Evolutionary conservation across 805 yeast genomes (phyloP).

Genomic region (Cephaloascus albidus): DNA sequence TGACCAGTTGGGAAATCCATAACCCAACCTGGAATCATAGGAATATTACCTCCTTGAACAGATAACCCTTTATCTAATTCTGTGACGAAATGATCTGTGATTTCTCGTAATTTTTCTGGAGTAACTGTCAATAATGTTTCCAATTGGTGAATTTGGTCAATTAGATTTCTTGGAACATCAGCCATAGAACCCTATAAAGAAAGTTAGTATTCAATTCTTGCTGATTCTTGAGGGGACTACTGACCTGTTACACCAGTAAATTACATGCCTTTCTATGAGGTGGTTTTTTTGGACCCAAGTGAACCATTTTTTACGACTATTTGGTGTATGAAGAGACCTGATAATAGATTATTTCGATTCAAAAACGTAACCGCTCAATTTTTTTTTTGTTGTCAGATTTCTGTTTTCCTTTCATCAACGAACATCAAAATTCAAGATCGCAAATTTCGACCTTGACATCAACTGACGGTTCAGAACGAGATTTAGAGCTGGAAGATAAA

Average conservation of each 20-base stretch:
- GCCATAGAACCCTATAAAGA: conserved; percentile 45
- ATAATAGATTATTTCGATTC: too few species aligned
- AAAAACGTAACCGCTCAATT: not conserved
- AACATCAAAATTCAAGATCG: too few species aligned
- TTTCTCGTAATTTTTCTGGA: conserved; percentile 47
- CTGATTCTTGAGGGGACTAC: too few species aligned
- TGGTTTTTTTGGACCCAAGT: conserved; percentile 76
- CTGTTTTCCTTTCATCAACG: too few species aligned
- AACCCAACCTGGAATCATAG: conserved; percentile 98
- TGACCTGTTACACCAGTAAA: too few species aligned
- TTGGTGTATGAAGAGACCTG: too few species aligned
- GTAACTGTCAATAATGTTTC: conserved; percentile 58
- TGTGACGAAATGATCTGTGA: conserved; percentile 65
- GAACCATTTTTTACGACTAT: conserved; percentile 63
- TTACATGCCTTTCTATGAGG: conserved; percentile 64
- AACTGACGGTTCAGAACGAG: too few species aligned
- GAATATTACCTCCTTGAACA: conserved; percentile 74
- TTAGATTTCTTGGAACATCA: conserved; percentile 57
- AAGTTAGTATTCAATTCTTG: too few species aligned
- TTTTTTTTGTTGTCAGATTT: too few species aligned
- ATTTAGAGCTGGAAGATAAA: too few species aligned
- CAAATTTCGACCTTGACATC: too few species aligned
- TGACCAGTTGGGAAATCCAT: conserved; percentile 87
- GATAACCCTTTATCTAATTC: conserved; percentile 81
- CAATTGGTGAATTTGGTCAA: conserved; percentile 45